These are phyloP conservation scores for Candida chilensis DNA, from an alignment of 805 yeast species.

Conservation along the genomic window DNA sequence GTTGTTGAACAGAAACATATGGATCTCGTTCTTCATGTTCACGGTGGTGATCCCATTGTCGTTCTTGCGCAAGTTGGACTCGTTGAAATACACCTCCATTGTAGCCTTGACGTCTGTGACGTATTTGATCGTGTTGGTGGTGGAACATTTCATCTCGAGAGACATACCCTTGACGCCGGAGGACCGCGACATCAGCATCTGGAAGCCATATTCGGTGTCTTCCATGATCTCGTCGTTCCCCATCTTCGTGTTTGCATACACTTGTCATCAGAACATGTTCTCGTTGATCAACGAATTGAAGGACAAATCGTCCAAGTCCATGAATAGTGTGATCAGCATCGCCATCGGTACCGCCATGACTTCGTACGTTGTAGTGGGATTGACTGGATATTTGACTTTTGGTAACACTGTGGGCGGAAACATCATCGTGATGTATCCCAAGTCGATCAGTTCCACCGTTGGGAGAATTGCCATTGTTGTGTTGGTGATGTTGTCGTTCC, in stretches of 20 bases:
- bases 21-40: constrained; percentile 53
- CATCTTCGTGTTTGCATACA: constrained; percentile 88
- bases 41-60: constrained; percentile 50
- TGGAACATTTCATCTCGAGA: constrained; percentile 55
- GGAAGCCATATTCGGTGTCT: constrained; percentile 35
- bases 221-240: constrained; percentile 69
- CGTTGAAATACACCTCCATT: constrained; percentile 78
- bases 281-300: constrained; percentile 76
- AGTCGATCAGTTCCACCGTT: constrained; percentile 54
- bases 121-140: constrained; percentile 65
- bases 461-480: constrained; percentile 78
- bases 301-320: constrained; percentile 37
- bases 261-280: constrained; percentile 95
- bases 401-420: constrained; percentile 77
- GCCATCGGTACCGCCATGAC: constrained; percentile 54
- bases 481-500: constrained; percentile 77
- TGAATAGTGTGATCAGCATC: constrained; percentile 34
- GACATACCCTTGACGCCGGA: constrained; percentile 37
- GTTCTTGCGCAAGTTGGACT: constrained; percentile 66
- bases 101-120: constrained; percentile 76
- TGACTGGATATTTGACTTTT: constrained; percentile 78
- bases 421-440: constrained; percentile 70
- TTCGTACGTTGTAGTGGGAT: constrained; percentile 66
- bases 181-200: constrained; percentile 32
- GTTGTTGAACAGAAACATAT: constrained; percentile 37